phyloP scores from a whole-genome alignment of 306 rosid species.

The Cucurbita moschata region DNA sequence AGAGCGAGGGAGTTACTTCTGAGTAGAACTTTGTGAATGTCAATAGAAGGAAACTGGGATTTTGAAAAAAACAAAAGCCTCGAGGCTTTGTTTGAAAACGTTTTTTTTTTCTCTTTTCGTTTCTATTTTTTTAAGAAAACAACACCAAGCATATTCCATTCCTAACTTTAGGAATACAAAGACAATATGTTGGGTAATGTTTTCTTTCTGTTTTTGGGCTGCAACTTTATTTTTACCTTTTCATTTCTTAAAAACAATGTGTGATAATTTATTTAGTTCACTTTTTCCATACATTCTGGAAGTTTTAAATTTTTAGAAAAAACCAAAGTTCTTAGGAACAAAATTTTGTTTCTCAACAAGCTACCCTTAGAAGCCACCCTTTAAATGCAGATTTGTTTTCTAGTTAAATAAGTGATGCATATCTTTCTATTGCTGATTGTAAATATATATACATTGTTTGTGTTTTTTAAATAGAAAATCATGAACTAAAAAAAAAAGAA shows the following conservation, averaged over 20 bases:
- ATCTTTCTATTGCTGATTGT: background rate
- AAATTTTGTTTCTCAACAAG: too few relatives aligned
- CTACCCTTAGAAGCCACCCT: too few relatives aligned
- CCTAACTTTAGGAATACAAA: background rate
- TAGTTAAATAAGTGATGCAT: background rate
- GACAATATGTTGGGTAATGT: too few relatives aligned
- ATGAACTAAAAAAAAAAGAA: background rate
- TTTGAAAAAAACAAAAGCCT: background rate
- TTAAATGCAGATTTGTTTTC: too few relatives aligned
- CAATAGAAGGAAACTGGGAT: background rate
- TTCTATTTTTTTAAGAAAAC: background rate
- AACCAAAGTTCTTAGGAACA: too few relatives aligned
- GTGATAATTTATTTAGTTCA: too few relatives aligned
- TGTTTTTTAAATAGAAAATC: background rate
- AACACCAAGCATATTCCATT: background rate
- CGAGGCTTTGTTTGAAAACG: background rate
- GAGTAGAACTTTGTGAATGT: background rate
- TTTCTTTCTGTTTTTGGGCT: too few relatives aligned
- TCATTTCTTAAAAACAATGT: too few relatives aligned
- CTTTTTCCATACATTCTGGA: too few relatives aligned
- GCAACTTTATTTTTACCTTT: too few relatives aligned
- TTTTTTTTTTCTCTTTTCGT: background rate
- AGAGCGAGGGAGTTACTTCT: background rate
- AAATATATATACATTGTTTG: background rate
- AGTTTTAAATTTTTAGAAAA: too few relatives aligned